Evolutionary conservation across 495 filamentous ascomycete genomes (phyloP).

Genomic region (Daldinia concentrica): DNA sequence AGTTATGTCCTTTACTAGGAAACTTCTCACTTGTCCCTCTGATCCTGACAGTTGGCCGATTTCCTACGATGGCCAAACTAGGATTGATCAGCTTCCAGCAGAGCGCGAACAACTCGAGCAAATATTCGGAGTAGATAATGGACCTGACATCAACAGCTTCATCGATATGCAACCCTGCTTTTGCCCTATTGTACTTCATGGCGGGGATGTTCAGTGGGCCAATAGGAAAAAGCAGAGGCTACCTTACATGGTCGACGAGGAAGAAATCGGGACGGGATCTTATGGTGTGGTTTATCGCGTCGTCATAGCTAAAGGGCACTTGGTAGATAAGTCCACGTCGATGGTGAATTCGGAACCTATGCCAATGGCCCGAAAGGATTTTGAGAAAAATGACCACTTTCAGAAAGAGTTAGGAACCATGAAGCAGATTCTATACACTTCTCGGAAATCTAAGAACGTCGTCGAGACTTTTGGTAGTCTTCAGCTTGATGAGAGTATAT

Average conservation of each 20-base stretch:
- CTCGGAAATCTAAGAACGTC: slow-evolving; percentile 45
- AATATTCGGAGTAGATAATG: slow-evolving; percentile 36
- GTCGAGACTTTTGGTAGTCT: slow-evolving; percentile 48
- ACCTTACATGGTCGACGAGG: slow-evolving; percentile 43
- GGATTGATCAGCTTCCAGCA: slow-evolving; percentile 7
- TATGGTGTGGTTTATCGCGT: slow-evolving; percentile 50
- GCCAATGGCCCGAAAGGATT: slow-evolving; percentile 44
- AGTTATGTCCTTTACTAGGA: neutral
- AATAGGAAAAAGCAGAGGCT: slow-evolving; percentile 43
- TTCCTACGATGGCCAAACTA: neutral
- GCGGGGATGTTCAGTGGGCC: slow-evolving; percentile 36
- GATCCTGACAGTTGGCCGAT: neutral
- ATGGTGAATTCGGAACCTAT: slow-evolving; percentile 31
- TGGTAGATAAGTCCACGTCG: slow-evolving; percentile 31
- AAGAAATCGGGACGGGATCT: slow-evolving; percentile 32
- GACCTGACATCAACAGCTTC: slow-evolving; percentile 43
- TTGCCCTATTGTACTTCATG: slow-evolving; percentile 46
- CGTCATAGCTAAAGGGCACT: slow-evolving; percentile 49
- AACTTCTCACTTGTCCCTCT: neutral
- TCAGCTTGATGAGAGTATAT: slow-evolving; percentile 32
- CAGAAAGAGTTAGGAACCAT: slow-evolving; percentile 44
- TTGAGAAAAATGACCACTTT: slow-evolving; percentile 34
- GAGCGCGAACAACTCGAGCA: slow-evolving; percentile 30
- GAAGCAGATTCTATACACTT: slow-evolving; percentile 45
- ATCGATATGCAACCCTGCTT: slow-evolving; percentile 47